These are phyloP conservation scores for Tricholoma flavovirens DNA, from an alignment of 768 basidiomycete species.

Conservation along the genomic window DNA sequence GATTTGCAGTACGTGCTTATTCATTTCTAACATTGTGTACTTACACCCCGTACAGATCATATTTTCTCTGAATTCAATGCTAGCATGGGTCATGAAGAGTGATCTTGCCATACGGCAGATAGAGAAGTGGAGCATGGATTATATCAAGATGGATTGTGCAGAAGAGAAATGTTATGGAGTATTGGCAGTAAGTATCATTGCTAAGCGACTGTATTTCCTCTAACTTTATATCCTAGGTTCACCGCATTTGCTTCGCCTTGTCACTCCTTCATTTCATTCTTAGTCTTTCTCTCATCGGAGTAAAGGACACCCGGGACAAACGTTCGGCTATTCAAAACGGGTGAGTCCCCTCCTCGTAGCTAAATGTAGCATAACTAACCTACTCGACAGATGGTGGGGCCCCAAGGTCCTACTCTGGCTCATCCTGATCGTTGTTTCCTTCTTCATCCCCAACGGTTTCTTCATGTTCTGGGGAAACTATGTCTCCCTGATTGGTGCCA, in stretches of 20 bases:
- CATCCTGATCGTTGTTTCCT: slow-evolving; percentile 71
- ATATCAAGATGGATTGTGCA: slow-evolving; percentile 96
- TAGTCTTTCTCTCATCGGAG: slow-evolving; percentile 73
- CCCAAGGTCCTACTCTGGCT: slow-evolving; percentile 92
- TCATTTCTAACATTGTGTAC: background rate
- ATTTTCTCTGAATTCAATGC: slow-evolving; percentile 90
- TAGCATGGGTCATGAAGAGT: slow-evolving; percentile 96
- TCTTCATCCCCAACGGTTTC: slow-evolving; percentile 95
- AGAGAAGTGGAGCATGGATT: slow-evolving; percentile 91
- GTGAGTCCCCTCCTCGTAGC: slow-evolving; percentile 33
- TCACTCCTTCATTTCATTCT: slow-evolving; percentile 83
- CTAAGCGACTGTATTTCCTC: background rate
- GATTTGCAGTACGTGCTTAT: slow-evolving; percentile 68
- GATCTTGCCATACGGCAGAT: slow-evolving; percentile 81
- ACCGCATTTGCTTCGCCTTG: slow-evolving; percentile 95
- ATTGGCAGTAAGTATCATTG: slow-evolving; percentile 64
- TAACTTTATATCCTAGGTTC: slow-evolving; percentile 47
- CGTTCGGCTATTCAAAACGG: slow-evolving; percentile 97
- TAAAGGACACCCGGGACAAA: slow-evolving; percentile 86
- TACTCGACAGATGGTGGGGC: slow-evolving; percentile 84
- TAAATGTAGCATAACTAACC: slow-evolving; percentile 2
- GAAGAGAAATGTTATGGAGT: slow-evolving; percentile 95
- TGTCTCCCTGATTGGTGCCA: slow-evolving; percentile 84
- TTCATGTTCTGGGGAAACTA: slow-evolving; percentile 99
- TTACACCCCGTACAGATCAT: slow-evolving; percentile 57